phyloP scores from a whole-genome alignment of 306 rosid genomes.

The Cucumis melo region DNA sequence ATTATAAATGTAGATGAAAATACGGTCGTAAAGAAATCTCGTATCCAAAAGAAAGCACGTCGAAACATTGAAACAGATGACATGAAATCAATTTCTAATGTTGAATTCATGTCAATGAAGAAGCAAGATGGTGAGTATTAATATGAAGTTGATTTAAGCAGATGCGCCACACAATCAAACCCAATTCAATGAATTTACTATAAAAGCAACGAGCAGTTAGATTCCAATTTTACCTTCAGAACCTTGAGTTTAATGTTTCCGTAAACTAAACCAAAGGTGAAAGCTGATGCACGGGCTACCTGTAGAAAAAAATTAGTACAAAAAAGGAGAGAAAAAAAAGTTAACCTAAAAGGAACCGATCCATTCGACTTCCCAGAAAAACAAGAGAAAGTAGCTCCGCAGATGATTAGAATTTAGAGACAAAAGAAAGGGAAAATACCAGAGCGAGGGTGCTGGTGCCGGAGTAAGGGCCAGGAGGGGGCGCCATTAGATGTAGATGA shows the following conservation, averaged over 20 bases:
- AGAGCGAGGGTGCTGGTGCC: slow-evolving; percentile 38
- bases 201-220: neutral
- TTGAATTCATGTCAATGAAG: neutral
- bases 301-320: neutral
- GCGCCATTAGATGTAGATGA: slow-evolving; percentile 16
- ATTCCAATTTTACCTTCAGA: slow-evolving; percentile 16
- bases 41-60: neutral
- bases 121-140: neutral
- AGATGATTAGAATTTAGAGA: neutral
- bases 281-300: slow-evolving; percentile 43
- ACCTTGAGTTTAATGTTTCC: slow-evolving; percentile 29
- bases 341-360: neutral
- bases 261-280: slow-evolving; percentile 25
- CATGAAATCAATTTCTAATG: neutral
- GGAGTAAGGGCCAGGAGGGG: slow-evolving; percentile 35
- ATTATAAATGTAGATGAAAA: neutral
- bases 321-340: neutral
- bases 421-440: slow-evolving; percentile 3
- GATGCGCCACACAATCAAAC: neutral
- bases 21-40: neutral
- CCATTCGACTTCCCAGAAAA: neutral
- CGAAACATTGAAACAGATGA: neutral
- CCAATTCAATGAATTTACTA: neutral
- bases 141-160: neutral
- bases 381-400: neutral